Percentiles rank a stretch among this genome's conserved stretches.
Conservation (phyloP, 495 filamentous ascomycete genomes). For the Trichoderma orchidacearum region DNA sequence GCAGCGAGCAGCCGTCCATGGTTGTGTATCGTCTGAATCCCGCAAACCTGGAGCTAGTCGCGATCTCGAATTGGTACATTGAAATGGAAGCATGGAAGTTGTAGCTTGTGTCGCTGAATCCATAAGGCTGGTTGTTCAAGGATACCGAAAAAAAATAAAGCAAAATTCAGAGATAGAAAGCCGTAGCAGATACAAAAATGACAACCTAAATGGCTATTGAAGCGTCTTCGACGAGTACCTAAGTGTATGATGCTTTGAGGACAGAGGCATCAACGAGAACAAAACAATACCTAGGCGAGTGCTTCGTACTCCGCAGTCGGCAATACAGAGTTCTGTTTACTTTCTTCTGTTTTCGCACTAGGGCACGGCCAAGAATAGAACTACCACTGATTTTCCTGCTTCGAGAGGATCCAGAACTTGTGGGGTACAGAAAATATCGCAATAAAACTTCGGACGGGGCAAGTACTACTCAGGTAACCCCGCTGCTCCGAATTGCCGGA, state of each 20-base stretch:
- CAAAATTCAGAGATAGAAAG: neutral
- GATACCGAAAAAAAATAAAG: neutral
- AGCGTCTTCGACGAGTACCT: neutral
- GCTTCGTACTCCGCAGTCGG: neutral
- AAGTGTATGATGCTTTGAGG: neutral
- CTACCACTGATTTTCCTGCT: neutral
- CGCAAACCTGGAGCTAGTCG: neutral
- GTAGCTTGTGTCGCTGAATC: neutral
- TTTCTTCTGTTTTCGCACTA: slow-evolving; percentile 2
- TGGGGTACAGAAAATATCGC: neutral
- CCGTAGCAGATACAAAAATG: neutral
- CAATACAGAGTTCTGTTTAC: slow-evolving; percentile 2
- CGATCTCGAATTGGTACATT: neutral
- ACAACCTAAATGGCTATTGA: neutral
- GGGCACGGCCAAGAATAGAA: neutral
- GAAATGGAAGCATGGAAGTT: neutral
- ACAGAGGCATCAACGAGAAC: neutral
- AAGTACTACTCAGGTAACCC: neutral
- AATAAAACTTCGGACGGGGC: neutral
- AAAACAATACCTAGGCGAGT: neutral
- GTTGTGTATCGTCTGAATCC: slow-evolving; percentile 8
- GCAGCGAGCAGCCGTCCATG: slow-evolving; percentile 44
- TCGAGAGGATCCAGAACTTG: neutral
- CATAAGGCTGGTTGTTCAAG: no score
- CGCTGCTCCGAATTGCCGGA: neutral